A percentile compares a stretch with the other conserved stretches of the same genome.
Conservation (phyloP, 495 filamentous ascomycete genomes). For the Neurospora sp. region DNA sequence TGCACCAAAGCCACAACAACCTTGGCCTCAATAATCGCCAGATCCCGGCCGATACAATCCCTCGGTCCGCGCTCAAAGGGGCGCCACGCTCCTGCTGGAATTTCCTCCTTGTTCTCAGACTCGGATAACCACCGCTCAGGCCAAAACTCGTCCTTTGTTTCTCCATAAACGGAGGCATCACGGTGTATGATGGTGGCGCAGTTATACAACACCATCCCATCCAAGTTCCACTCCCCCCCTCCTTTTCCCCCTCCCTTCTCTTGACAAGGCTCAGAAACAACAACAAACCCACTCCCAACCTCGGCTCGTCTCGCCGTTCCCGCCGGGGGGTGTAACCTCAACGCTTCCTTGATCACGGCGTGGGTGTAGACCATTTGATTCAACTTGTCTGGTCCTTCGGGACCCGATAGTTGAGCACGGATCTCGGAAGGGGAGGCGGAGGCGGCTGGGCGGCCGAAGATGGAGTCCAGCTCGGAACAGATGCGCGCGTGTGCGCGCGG, state of each 20-base stretch:
- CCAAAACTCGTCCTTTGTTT: constrained; percentile 45
- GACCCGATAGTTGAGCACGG: constrained; percentile 7
- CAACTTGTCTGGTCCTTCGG: constrained; percentile 33
- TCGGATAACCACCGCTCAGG: constrained; percentile 55
- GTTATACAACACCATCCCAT: constrained; percentile 43
- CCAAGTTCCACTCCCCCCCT: constrained; percentile 44
- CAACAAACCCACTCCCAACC: constrained; percentile 19
- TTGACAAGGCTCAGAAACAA: not conserved
- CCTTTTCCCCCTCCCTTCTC: constrained; percentile 24
- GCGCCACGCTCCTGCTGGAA: constrained; percentile 35
- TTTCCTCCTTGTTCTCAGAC: constrained; percentile 10
- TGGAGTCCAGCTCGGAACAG: constrained; percentile 35
- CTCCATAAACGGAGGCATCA: constrained; percentile 47
- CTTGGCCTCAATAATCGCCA: constrained; percentile 36
- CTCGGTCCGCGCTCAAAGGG: constrained; percentile 47
- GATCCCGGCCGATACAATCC: constrained; percentile 48
- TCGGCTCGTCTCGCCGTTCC: constrained; percentile 25
- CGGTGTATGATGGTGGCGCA: constrained; percentile 44
- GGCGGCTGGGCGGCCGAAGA: constrained; percentile 26
- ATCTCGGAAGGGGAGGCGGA: constrained; percentile 13
- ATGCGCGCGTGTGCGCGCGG: constrained; percentile 30
- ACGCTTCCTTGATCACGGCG: constrained; percentile 44
- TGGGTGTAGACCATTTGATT: constrained; percentile 32
- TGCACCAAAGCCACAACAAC: constrained; percentile 28
- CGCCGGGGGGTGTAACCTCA: constrained; percentile 36